Evolutionary conservation across 768 basidiomycete species (phyloP), one percentile per base, ranked within the genome.

Genomic region (Serendipita sp.): DNA sequence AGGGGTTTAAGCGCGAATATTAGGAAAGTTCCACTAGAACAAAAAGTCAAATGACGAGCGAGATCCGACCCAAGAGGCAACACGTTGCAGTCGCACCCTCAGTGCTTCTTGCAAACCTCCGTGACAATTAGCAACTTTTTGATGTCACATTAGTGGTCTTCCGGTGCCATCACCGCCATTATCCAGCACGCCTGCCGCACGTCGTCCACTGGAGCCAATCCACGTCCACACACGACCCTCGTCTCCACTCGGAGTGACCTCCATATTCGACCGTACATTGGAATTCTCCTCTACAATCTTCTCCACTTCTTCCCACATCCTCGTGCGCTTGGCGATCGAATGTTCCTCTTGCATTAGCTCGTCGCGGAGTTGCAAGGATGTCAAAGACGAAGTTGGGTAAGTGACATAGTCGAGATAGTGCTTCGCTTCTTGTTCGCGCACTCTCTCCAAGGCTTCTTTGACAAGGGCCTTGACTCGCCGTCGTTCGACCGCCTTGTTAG

Each of bases 161-260:
- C 55, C 55, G 55, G 16, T 23, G 55, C 8, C 16, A 34, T n/a
- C 34, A 34, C 27, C 55, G 27, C 6, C 55, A 34, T 27, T 60
- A 4, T 27, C 18, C 34, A 16, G 27, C 27, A 10, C 27, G 34
- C 55, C 23, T 4, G 6, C 27, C 27, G 27, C 55, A 50, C 48
- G 48, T 18, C 48, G 18, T 18, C 48, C 29, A 50, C 48, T 31
- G 1, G 63, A 29, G n/a, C 91, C 91, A 34, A 91, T 82, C 92
- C 92, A 95, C 64, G 86, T 76, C 92, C 92, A 95, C 64, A 91
- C 91, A 67, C 89, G 82, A 74, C 85, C 79, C 75, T 91, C 90
- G 73, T 94, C 91, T 10, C 92, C 91, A 68, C 86, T 86, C 66
- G 78, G 79, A 53, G 88, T 81, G 73, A 95, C 92, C 73, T 88